Conservation (phyloP, 768 basidiomycete species). For the Lentinus brumalis region DNA sequence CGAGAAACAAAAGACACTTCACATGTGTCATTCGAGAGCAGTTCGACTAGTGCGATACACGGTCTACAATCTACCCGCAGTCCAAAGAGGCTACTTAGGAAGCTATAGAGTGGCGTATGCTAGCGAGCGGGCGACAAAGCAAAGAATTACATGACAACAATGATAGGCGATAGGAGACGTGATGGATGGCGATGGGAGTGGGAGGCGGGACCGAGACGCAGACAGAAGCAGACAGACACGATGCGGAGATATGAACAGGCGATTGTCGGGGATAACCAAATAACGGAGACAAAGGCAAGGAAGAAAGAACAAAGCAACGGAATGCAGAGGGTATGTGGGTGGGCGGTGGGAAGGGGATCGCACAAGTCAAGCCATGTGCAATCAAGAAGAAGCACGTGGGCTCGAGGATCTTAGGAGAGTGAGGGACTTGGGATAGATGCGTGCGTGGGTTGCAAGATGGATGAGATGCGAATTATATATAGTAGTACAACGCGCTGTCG, state of each 20-base stretch:
- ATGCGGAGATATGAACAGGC: neutral
- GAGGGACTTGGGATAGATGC: too few species aligned
- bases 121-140: slow-evolving; percentile 16
- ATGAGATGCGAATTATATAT: slow-evolving; percentile 4
- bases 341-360: neutral
- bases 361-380: slow-evolving; percentile 7
- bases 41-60: slow-evolving; percentile 16
- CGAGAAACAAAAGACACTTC: neutral
- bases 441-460: slow-evolving; percentile 18
- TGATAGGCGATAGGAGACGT: neutral
- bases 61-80: slow-evolving; percentile 14
- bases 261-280: neutral
- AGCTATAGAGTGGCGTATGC: slow-evolving; percentile 18
- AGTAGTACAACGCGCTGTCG: slow-evolving; percentile 12
- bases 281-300: neutral
- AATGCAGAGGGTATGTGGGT: neutral
- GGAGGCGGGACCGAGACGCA: neutral
- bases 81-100: neutral
- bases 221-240: neutral
- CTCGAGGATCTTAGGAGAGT: too few species aligned
- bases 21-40: slow-evolving; percentile 17
- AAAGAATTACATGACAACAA: slow-evolving; percentile 10
- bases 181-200: neutral
- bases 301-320: neutral
- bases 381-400: neutral